phyloP scores from a whole-genome alignment of 345 rosid species.

The Arabis alpina region DNA sequence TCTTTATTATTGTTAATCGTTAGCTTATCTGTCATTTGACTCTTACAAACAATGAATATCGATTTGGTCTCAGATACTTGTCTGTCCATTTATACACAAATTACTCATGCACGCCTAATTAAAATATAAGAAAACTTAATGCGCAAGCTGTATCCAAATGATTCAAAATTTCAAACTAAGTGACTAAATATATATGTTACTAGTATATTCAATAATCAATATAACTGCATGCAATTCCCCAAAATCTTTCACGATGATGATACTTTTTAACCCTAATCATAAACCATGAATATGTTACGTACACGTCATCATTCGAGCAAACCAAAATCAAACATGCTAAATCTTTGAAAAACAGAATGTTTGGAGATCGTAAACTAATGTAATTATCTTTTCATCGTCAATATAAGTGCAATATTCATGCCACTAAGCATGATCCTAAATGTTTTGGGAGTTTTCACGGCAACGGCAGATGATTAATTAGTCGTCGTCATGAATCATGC shows the following conservation, averaged over 20 bases:
- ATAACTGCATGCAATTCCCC: too few relatives aligned
- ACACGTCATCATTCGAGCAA: neutral
- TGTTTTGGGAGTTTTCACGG: slow-evolving; percentile 4
- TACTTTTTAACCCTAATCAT: neutral
- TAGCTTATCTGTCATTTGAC: slow-evolving; percentile 40
- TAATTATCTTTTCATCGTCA: neutral
- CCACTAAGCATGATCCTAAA: slow-evolving; percentile 19
- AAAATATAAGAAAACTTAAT: slow-evolving; percentile 16
- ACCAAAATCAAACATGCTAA: neutral
- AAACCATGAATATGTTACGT: neutral
- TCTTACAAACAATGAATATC: slow-evolving; percentile 19
- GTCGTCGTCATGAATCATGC: slow-evolving; percentile 18
- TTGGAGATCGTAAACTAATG: neutral
- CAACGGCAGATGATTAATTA: slow-evolving; percentile 16
- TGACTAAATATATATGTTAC: slow-evolving; percentile 25
- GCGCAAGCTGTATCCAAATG: slow-evolving; percentile 35
- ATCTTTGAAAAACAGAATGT: neutral
- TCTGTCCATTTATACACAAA: slow-evolving; percentile 24
- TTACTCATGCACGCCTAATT: slow-evolving; percentile 26
- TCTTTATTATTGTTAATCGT: slow-evolving; percentile 20
- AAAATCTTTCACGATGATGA: neutral
- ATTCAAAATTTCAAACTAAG: slow-evolving; percentile 35
- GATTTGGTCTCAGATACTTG: slow-evolving; percentile 37
- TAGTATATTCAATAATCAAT: too few relatives aligned
- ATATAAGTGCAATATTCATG: slow-evolving; percentile 14